These are phyloP conservation scores for Glomus cerebriforme DNA, from an alignment of 192 early-diverging fungal species.

Conservation along the genomic window DNA sequence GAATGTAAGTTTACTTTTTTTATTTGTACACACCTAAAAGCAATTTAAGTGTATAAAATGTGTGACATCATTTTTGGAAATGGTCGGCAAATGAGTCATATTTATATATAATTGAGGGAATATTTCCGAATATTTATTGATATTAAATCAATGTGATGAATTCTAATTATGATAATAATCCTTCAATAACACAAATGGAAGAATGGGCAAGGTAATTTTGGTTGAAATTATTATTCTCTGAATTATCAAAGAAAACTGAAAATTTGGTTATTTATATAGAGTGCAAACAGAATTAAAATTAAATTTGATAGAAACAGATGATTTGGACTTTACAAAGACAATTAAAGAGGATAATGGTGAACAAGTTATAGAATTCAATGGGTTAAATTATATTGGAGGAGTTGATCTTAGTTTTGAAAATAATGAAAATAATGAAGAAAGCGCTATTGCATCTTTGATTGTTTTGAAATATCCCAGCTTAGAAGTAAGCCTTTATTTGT, in stretches of 20 bases:
- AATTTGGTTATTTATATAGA: neutral
- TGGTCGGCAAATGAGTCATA: too few relatives aligned
- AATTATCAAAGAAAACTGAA: neutral
- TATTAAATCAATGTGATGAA: too few relatives aligned
- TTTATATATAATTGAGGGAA: too few relatives aligned
- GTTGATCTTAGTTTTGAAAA: slow-evolving; percentile 71
- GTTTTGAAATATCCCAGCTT: slow-evolving; percentile 71
- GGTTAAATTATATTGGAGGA: slow-evolving; percentile 66
- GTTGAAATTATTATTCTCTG: neutral
- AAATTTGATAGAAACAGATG: slow-evolving; percentile 23
- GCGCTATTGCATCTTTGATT: slow-evolving; percentile 74
- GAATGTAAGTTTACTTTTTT: too few relatives aligned
- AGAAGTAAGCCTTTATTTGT: slow-evolving; percentile 37
- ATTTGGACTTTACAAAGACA: slow-evolving; percentile 12
- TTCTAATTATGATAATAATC: neutral
- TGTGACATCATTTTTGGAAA: too few relatives aligned
- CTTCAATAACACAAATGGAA: slow-evolving; percentile 2
- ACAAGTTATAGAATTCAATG: neutral
- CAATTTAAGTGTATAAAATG: too few relatives aligned
- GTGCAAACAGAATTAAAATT: slow-evolving; percentile 24
- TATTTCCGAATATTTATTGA: too few relatives aligned
- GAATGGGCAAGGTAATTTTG: slow-evolving; percentile 2
- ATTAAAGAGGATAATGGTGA: neutral
- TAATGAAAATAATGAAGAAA: slow-evolving; percentile 46
- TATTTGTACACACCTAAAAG: too few relatives aligned